Base-by-base conservation (phyloP, 768 basidiomycete genomes). In the Amanita rimosa region DNA sequence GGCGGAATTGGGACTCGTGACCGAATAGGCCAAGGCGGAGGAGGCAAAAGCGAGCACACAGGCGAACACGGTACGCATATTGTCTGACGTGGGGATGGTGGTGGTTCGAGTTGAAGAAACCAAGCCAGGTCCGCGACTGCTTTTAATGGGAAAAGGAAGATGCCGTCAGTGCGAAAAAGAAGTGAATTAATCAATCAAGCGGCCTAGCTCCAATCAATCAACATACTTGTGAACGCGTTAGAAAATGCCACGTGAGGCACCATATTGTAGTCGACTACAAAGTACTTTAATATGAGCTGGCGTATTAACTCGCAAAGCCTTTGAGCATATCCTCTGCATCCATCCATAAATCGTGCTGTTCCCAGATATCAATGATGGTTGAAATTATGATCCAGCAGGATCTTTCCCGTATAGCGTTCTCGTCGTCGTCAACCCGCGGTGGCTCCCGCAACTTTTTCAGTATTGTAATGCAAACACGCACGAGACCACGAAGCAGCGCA, bases 301-400 rank as follows among this genome's bases (percentile, higher is more conserved):
- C n/a, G n/a, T n/a, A n/a, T n/a, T n/a, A n/a, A n/a, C n/a, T n/a
- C n/a, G n/a, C n/a, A n/a, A n/a, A n/a, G 22, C 22, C 45, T 50
- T 51, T 59, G 29, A 85, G 57, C 54, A 70, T 66, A n/a, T 63
- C 67, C 57, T 81, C 78, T 17, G 82, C 85, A 57, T 90, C 87
- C 62, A 66, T 66, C 88, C 87, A 92, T 36, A 92, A 64, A 60
- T 92, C 89, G 45, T 68, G 71, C 66, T 92, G 89, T 19, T 77
- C 81, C 89, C 89, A 92, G 2, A 82, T 62, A 16, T 73, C 75
- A 21, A 75, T 72, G 41, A 91, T 66, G 1, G 75, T 74, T 5
- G 80, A 65, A 4, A 91, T 68, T 33, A 87, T 67, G 52, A 90
- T 71, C 89, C 89, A 92, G 57, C 84, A 86, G 7, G 82, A 75